A percentile compares a stretch with the other conserved stretches of the same genome.
Evolutionary conservation across 1,284 basidiomycete species (phyloP).

Genomic region (Fistulinella cinereoalba): DNA sequence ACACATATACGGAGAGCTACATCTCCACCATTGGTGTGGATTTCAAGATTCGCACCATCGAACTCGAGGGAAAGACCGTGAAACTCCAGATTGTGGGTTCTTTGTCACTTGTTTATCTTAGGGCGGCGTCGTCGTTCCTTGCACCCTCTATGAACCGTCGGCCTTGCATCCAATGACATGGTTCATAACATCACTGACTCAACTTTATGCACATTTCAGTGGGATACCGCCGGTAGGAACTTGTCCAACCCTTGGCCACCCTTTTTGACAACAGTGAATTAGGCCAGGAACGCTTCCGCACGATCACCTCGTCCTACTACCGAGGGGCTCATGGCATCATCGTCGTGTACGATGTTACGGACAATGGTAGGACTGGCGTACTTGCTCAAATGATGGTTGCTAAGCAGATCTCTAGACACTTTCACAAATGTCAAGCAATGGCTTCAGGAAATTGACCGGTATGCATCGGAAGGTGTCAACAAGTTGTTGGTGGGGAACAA

Average conservation of each 20-base stretch:
- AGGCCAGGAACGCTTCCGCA: slow-evolving; percentile 97
- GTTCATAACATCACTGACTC: slow-evolving; percentile 10
- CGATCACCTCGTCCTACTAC: slow-evolving; percentile 97
- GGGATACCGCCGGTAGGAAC: slow-evolving; percentile 86
- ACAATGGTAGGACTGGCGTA: slow-evolving; percentile 66
- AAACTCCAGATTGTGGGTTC: slow-evolving; percentile 96
- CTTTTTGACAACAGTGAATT: slow-evolving; percentile 5
- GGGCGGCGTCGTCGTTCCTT: background rate
- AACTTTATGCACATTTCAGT: slow-evolving; percentile 42
- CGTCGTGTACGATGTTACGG: slow-evolving; percentile 99
- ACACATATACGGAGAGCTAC: slow-evolving; percentile 99
- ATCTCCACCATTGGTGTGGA: slow-evolving; percentile 99
- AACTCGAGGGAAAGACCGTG: slow-evolving; percentile 99
- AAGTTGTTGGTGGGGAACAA: slow-evolving; percentile 98
- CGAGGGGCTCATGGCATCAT: slow-evolving; percentile 96
- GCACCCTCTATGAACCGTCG: too few species aligned
- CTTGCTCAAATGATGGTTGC: slow-evolving; percentile 6
- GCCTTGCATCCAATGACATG: background rate
- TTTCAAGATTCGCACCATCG: slow-evolving; percentile 99
- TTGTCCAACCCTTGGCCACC: background rate
- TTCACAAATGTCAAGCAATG: slow-evolving; percentile 99
- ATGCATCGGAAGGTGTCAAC: slow-evolving; percentile 98
- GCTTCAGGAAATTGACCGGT: slow-evolving; percentile 99
- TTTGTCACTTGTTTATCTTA: slow-evolving; percentile 6
- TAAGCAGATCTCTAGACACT: slow-evolving; percentile 59